Percentiles rank a stretch among this genome's conserved stretches.
These are phyloP conservation scores for Condylostoma magnum DNA, from an alignment of 169 alveolate genomes.

Conservation along the genomic window DNA sequence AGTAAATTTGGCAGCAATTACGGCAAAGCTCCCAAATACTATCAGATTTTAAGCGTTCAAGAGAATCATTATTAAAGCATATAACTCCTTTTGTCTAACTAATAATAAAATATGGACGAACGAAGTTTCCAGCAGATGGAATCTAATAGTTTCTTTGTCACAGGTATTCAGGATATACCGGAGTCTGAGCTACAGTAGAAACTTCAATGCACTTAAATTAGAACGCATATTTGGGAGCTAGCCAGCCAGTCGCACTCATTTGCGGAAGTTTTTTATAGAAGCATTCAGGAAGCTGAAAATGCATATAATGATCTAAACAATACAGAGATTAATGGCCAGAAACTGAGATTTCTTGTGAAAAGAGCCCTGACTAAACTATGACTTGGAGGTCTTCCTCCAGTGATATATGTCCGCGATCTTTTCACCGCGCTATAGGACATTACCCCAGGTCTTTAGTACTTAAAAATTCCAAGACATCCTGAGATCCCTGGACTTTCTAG, in stretches of 20 bases:
- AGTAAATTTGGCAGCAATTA: too few species aligned
- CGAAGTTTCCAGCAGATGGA: slow-evolving; percentile 18
- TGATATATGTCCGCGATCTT: slow-evolving; percentile 14
- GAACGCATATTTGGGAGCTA: slow-evolving; percentile 17
- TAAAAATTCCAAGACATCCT: slow-evolving; percentile 11
- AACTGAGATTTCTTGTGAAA: slow-evolving; percentile 4
- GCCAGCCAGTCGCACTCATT: neutral
- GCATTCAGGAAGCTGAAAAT: slow-evolving; percentile 7
- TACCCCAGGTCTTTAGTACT: slow-evolving; percentile 9
- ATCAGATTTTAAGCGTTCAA: too few species aligned
- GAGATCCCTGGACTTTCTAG: slow-evolving; percentile 27
- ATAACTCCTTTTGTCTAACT: too few species aligned
- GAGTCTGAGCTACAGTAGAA: neutral
- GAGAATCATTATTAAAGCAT: too few species aligned
- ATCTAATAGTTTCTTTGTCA: slow-evolving; percentile 14
- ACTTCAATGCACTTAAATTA: slow-evolving; percentile 1
- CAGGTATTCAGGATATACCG: neutral
- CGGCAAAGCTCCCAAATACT: too few species aligned
- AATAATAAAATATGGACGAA: slow-evolving; percentile 28
- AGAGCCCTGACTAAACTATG: slow-evolving; percentile 17
- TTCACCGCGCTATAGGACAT: slow-evolving; percentile 4
- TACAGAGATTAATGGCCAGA: neutral
- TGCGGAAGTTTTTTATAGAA: neutral
- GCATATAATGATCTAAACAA: slow-evolving; percentile 7
- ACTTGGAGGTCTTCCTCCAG: slow-evolving; percentile 23